Base-by-base conservation (phyloP, 2,329 filamentous ascomycete genomes). In the Thielaviopsis musarum region DNA sequence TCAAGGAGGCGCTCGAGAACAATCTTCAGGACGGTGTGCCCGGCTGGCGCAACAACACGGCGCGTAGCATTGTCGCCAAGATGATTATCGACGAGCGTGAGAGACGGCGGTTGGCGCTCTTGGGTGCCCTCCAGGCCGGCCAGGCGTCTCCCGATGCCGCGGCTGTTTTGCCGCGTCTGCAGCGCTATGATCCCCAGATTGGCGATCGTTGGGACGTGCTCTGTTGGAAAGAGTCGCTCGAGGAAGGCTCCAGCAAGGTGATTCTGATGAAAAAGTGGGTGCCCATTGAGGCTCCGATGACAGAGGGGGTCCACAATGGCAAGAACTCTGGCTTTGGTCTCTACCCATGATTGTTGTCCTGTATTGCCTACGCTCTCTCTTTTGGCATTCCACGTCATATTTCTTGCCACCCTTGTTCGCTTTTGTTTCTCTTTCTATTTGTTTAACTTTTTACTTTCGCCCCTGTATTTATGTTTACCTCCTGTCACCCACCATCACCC, bases 1-100 rank as follows among this genome's bases (percentile, higher is more conserved):
- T 91, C 24, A 83, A 85, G 69, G 75, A 77, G 61, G 70, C 88
- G 1, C 73, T 90, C 38, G 83, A 86, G 65, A 75, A 73, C 13
- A 63, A 66, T 6, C 74, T 74, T 26, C 74, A 83, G 9, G 79
- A 78, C 51, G 72, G 73, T 52, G 70, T 73, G 30, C 72, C 73
- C n/a, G 77, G 73, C 22, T 80, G 76, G 74, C 72, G 75, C 26
- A 76, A 71, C 48, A 70, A 71, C 1, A 71, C 75, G 60, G 68
- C 74, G 26, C 72, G 78, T 21, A 73, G 75, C 60, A 73, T 73
- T 9, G 72, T 77, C 17, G 74, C 82, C 56, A 70, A 71, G 28
- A 70, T 71, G 10, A 74, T 80, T 1, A 72, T 84, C 1, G 69
- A 72, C 2, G 81, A 83, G 67, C 77, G 82, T 19, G 82, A 85